Base-by-base conservation (phyloP, 371 early-diverging fungal genomes). In the Encephalitozoon intestinalis region DNA sequence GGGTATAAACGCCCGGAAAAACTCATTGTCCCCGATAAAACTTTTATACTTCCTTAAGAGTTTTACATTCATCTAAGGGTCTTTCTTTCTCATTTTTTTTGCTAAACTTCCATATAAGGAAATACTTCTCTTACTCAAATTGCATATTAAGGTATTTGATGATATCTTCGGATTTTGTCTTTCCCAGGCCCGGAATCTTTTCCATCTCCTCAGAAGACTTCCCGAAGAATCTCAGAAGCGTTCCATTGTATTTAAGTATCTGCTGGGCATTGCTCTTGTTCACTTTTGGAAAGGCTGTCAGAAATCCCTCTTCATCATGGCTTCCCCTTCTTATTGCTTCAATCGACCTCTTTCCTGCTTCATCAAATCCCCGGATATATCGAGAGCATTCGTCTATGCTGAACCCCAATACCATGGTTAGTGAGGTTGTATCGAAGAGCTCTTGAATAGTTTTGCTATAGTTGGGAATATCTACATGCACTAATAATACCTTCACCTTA, bases 11-110 rank as follows among this genome's bases (percentile, higher is more conserved):
- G 68, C 69, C 50, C 76, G 58, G 43, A 82, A 73, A 46, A 82
- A 76, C 43, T 72, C 78, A 37, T 78, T 76, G 54, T 82, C 83
- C 4, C 71, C 79, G 49, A 82, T 82, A 51, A 82, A 82, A 21
- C 70, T 70, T 34, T 43, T 74, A 50, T 82, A 82, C 63, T 78
- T 82, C 39, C 52, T 67, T 6, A 78, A 64, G 30, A 70, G 67
- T 26, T 74, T 75, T 44, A 64, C 54, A 39, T 70, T 67, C 83
- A 82, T 82, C 53, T 30, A 40, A 40, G 58, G 53, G 64, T 69
- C 28, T 44, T 58, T 71, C 40, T 70, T 50, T 39, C 31, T 31
- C 51, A 70, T n/a, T 15, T 58, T 58, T 46, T 46, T 18, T 15
- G 0, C n/a, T 28, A 0, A 5, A 0, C 31, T 58, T 28, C 58